Evolutionary conservation across 306 rosid species (phyloP), one percentile per base, ranked within the genome.

Genomic region (Dalbergia cochinchinensis): DNA sequence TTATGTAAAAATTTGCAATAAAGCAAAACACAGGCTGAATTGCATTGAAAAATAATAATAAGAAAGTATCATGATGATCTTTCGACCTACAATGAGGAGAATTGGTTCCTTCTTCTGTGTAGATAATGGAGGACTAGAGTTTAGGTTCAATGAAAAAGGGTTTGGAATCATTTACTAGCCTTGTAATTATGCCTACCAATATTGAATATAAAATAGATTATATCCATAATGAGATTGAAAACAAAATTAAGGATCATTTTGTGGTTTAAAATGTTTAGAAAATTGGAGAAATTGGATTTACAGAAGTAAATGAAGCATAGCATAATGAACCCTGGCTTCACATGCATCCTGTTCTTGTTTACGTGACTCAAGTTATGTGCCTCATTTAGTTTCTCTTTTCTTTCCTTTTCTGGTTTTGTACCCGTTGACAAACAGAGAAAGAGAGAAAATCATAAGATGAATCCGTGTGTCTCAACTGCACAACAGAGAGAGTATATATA

Each of bases 131-230:
- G 22, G 41, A 11, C 15, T 18, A 58, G 55, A 26, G 31, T 72
- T 66, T 15, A 78, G 57, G 45, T 57, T 70, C 61, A 15, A 44
- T 73, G 69, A 64, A 73, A 37, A 31, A 31, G 41, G 53, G 13
- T 47, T 48, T 42, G 42, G 72, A 69, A 42, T 58, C 42, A 65
- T 72, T 50, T 44, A 34, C 74, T 22, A 51, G 58, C 37, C 22
- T 81, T 74, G 69, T 68, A 20, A 82, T 63, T 6, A 50, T 20
- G 63, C 22, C 82, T 68, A 6, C 48, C 73, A 31, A 60, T 47
- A 45, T 37, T 72, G 51, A 73, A 22, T 65, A 61, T 75, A 66
- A 20, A 83, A 31, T 53, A 10, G 19, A 67, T 73, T 83, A 39
- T 76, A 42, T 82, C 64, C 14, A 3, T 58, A 66, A 20, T 33